Evolutionary conservation across 148 eudicot species (phyloP).

Genomic region (Suaeda aralocaspica): DNA sequence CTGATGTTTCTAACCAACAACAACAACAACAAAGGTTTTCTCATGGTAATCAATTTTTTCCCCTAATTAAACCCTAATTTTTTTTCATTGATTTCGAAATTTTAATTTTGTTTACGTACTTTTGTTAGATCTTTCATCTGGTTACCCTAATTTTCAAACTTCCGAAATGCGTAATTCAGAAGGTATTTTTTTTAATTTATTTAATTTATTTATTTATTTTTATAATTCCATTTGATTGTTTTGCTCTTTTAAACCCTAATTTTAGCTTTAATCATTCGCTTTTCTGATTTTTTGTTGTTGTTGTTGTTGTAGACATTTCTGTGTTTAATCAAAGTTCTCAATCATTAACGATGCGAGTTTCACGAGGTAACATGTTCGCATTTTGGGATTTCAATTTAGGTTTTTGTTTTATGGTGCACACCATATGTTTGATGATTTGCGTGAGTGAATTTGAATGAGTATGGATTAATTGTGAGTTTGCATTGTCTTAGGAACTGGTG

Average conservation of each 20-base stretch:
- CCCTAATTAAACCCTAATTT: constrained; percentile 2
- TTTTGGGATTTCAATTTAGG: too few species aligned
- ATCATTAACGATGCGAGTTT: background rate
- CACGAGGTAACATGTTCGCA: background rate
- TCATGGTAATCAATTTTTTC: constrained; percentile 24
- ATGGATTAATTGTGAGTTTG: background rate
- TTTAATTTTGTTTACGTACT: background rate
- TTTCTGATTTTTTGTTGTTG: background rate
- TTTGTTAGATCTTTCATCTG: too few species aligned
- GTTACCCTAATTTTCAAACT: too few species aligned
- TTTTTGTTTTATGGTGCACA: background rate
- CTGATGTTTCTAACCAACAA: constrained; percentile 61
- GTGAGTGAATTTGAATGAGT: background rate
- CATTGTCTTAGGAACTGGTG: constrained; percentile 7
- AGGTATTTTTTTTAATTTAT: too few species aligned
- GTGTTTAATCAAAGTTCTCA: background rate
- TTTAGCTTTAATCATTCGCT: background rate
- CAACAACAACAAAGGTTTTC: constrained; percentile 33
- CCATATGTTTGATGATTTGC: background rate
- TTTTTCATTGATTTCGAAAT: background rate
- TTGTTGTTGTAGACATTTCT: background rate
- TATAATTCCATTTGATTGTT: background rate
- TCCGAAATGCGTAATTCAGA: too few species aligned
- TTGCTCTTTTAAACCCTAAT: background rate
- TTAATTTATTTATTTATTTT: background rate